Base-by-base conservation (phyloP, 148 eudicot species). In the Limonium bicolor region DNA sequence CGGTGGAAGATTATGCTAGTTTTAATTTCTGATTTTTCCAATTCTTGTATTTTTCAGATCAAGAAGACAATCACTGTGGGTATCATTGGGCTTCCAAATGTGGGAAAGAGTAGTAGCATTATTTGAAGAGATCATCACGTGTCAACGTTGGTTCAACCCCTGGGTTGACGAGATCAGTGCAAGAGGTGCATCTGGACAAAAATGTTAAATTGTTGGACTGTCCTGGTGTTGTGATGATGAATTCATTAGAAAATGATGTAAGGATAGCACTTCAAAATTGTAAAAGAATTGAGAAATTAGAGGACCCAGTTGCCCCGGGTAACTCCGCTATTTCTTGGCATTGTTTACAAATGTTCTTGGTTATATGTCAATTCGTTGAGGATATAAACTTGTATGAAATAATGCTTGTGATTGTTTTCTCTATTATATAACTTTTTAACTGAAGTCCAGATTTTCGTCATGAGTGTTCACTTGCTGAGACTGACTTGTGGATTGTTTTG, bases 141-240 rank as follows among this genome's bases (percentile, higher is more conserved):
- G 94, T 71, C 50, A 70, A 74, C 58, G 97, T 77, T 50, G 94
- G 94, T 21, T 86, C 94, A 25, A 83, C 94, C 45, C 97, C 97
- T 19, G 97, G 97, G 39, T 67, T 83, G 39, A 88, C 97, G 29
- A 72, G 87, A 63, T 80, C 94, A 32, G 60, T 88, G 78, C 97
- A 88, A 76, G 97, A 88, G 72, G 92, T 88, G 51, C 86, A 83
- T 43, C 59, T 83, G 48, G 96, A 88, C 62, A 83, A 80, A 68
- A 77, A 77, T 68, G 73, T 88, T 26, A 88, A 84, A 62, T 54
- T 88, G 61, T 43, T 88, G 65, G 97, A 88, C 46, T 88, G 97
- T 59, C 97, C 97, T 64, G 97, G 94, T 33, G 94, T 88, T 48
- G 94, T 88, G 29, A 60, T 88, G 92, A 92, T 88, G 36, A 72